A percentile compares a stretch with the other conserved stretches of the same genome.
Evolutionary conservation across 371 early-diverging fungal genomes (phyloP).

Genomic region (Mortierella sp.): DNA sequence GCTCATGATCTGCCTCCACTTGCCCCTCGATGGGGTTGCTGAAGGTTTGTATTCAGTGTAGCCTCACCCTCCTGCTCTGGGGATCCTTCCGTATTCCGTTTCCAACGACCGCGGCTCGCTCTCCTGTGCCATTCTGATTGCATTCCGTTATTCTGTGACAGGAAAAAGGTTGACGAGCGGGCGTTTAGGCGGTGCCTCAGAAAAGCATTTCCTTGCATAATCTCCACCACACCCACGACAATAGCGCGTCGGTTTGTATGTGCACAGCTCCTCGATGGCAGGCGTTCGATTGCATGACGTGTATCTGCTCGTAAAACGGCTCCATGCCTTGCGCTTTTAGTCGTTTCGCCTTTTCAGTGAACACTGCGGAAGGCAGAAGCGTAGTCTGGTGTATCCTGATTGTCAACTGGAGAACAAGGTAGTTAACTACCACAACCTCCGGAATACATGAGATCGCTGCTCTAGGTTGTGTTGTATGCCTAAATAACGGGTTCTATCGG

Average conservation of each 20-base stretch:
- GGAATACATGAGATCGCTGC: constrained; percentile 72
- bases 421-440: constrained; percentile 63
- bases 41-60: constrained; percentile 27
- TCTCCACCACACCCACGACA: too few relatives aligned
- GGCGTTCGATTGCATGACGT: too few relatives aligned
- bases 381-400: constrained; percentile 66
- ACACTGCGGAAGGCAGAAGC: constrained; percentile 66
- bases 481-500: constrained; percentile 70
- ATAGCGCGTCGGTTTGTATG: too few relatives aligned
- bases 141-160: constrained; percentile 42
- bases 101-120: constrained; percentile 51
- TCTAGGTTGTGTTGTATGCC: constrained; percentile 69
- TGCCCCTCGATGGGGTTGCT: constrained; percentile 1
- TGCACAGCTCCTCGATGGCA: too few relatives aligned
- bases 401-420: constrained; percentile 64
- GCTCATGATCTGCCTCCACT: not conserved
- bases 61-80: constrained; percentile 56
- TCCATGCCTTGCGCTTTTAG: constrained; percentile 69
- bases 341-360: constrained; percentile 62
- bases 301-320: constrained; percentile 61
- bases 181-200: constrained; percentile 56
- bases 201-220: constrained; percentile 68
- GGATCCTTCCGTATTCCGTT: constrained; percentile 55
- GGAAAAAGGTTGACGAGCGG: constrained; percentile 51
- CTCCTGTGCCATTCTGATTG: constrained; percentile 24